Evolutionary conservation across 495 filamentous ascomycete species (phyloP).

Genomic region (Hypoxylon rickii): DNA sequence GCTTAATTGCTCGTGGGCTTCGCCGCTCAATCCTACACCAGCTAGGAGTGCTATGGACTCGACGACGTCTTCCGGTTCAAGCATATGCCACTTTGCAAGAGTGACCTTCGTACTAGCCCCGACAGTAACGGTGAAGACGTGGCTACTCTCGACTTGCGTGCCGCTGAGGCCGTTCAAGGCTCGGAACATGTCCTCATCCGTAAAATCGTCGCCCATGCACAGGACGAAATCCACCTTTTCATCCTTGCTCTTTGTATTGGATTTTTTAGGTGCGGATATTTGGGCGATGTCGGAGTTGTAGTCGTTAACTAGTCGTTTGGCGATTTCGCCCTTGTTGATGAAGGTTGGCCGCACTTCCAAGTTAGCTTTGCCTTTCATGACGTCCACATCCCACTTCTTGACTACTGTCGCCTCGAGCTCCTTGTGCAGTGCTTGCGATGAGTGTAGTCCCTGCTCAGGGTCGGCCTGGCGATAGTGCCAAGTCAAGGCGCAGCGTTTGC

Average conservation of each 20-base stretch:
- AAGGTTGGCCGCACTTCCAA: conserved; percentile 94
- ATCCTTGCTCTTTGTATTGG: conserved; percentile 1
- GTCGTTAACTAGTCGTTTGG: conserved; percentile 71
- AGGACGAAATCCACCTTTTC: conserved; percentile 77
- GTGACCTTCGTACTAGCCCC: conserved; percentile 87
- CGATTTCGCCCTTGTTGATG: conserved; percentile 96
- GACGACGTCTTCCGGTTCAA: conserved; percentile 86
- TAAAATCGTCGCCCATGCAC: conserved; percentile 93
- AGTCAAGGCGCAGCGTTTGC: conserved; percentile 87
- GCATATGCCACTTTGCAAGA: conserved; percentile 80
- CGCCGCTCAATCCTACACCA: conserved; percentile 53
- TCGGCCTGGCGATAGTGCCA: conserved; percentile 97
- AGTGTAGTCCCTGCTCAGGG: conserved; percentile 75
- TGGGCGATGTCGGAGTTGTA: conserved; percentile 55
- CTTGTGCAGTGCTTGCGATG: conserved; percentile 75
- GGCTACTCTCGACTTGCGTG: conserved; percentile 52
- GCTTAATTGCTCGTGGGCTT: conserved; percentile 47
- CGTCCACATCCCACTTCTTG: conserved; percentile 83
- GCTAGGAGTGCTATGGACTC: conserved; percentile 73
- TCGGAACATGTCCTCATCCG: conserved; percentile 89
- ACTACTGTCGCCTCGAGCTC: conserved; percentile 74
- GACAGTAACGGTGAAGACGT: conserved; percentile 86
- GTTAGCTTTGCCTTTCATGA: conserved; percentile 95
- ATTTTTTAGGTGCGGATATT: not conserved
- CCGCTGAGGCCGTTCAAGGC: conserved; percentile 63